Evolutionary conservation across 345 rosid genomes (phyloP).

Genomic region (Odontarrhena argentea): DNA sequence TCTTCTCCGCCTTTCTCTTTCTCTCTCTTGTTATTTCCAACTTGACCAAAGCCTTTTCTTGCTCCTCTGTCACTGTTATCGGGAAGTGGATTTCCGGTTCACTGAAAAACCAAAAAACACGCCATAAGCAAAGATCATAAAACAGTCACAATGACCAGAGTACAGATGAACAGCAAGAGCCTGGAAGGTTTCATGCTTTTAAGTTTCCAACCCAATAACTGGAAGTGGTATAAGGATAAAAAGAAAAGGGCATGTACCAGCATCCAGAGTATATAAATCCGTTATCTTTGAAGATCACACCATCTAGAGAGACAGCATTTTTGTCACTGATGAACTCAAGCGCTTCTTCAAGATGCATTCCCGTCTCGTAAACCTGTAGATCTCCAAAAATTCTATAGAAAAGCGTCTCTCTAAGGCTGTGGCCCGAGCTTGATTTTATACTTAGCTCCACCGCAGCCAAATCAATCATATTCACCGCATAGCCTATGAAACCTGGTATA

Average conservation of each 20-base stretch:
- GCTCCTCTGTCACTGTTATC: slow-evolving; percentile 19
- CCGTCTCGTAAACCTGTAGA: slow-evolving; percentile 61
- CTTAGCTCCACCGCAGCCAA: slow-evolving; percentile 32
- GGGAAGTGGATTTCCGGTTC: slow-evolving; percentile 35
- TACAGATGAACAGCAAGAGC: not conserved
- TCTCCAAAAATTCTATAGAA: slow-evolving; percentile 54
- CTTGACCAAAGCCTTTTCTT: slow-evolving; percentile 18
- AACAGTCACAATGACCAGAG: slow-evolving; percentile 17
- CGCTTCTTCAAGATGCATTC: slow-evolving; percentile 50
- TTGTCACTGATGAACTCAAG: slow-evolving; percentile 40
- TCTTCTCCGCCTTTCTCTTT: slow-evolving; percentile 26
- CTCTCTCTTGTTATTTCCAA: slow-evolving; percentile 11
- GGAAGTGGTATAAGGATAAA: not conserved
- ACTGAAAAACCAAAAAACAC: slow-evolving; percentile 23
- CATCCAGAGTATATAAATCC: slow-evolving; percentile 51
- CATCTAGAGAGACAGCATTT: slow-evolving; percentile 64
- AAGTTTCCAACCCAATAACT: not conserved
- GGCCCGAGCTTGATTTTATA: slow-evolving; percentile 34
- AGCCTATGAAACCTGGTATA: slow-evolving; percentile 60
- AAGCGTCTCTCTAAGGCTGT: slow-evolving; percentile 65
- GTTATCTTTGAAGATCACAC: slow-evolving; percentile 50
- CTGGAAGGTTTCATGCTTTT: too few relatives aligned
- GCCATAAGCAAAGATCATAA: slow-evolving; percentile 8
- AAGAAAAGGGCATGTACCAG: slow-evolving; percentile 12
- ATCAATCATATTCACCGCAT: slow-evolving; percentile 66